Base-by-base conservation (phyloP, 2,329 filamentous ascomycete genomes). In the Malbranchea zuffiana region DNA sequence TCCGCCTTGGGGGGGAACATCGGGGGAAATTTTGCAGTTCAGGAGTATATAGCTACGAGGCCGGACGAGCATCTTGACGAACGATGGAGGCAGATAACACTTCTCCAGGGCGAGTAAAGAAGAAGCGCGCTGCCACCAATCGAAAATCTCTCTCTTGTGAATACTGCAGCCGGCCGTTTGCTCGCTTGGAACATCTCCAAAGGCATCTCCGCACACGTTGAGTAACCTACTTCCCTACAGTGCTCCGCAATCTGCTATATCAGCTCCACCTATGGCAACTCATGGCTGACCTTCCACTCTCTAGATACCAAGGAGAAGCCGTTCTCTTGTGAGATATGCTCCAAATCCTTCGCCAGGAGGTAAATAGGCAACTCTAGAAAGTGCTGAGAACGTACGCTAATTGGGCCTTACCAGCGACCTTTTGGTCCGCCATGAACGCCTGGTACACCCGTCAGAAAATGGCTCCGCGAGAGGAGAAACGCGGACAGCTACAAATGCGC, bases 141-240 rank as follows among this genome's bases (percentile, higher is more conserved):
- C 59, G 61, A 41, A 67, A 66, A 50, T 65, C 64, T 8, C 48
- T 67, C 28, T 61, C 61, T 17, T 67, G 64, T 49, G 63, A 65
- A 50, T 65, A 66, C 45, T 67, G 63, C 51, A 63, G 61, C 47
- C 53, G 64, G 44, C 59, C 63, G 25, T 67, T 67, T 51, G 63
- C 63, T 38, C 61, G 64, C 34, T 49, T 67, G 44, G 64, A 67
- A 52, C 64, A 67, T 56, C 62, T 67, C 50, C 64, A 67, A 59
- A 59, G 64, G 47, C 64, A 67, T 60, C 63, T 67, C 56, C 61
- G 64, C 56, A 67, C 64, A 46, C 64, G 61, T 64, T 60, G 59
- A 61, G 59, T 59, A 55, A 53, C 55, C 54, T 55, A 34, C 27
- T 38, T 39, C 39, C 31, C 11, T 16, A 17, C 25, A 19, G 34